Conservation (phyloP, 495 filamentous ascomycete species). For the Penicillium crystallinum region DNA sequence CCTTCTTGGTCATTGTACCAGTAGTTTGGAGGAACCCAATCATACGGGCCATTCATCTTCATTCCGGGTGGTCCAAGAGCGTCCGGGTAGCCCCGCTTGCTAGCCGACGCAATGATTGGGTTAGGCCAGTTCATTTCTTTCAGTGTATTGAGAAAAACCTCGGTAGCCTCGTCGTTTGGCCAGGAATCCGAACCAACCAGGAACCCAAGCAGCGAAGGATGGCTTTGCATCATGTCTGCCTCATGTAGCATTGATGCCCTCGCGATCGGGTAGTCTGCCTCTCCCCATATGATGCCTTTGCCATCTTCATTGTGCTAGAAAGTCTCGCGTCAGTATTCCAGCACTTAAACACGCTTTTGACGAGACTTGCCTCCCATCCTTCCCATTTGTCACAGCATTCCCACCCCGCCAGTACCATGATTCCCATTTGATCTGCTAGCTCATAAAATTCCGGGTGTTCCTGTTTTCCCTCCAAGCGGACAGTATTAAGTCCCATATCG, state of each 20-base stretch:
- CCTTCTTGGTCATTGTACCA: constrained; percentile 52
- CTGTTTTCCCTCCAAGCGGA: constrained; percentile 61
- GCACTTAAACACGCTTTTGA: background rate
- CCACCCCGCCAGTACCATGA: constrained; percentile 62
- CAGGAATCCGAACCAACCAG: constrained; percentile 60
- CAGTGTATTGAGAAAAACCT: constrained; percentile 47
- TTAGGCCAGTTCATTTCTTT: constrained; percentile 49
- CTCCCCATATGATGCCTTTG: constrained; percentile 42
- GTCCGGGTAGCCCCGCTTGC: constrained; percentile 48
- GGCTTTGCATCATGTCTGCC: constrained; percentile 52
- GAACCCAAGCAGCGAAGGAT: constrained; percentile 52
- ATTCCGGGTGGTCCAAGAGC: constrained; percentile 52
- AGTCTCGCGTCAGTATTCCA: background rate
- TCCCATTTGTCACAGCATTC: constrained; percentile 70
- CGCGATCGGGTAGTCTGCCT: constrained; percentile 50
- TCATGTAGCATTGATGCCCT: constrained; percentile 54
- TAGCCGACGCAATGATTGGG: constrained; percentile 55
- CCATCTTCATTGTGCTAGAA: constrained; percentile 52
- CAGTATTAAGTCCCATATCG: constrained; percentile 57
- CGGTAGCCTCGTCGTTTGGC: constrained; percentile 52
- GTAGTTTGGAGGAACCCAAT: constrained; percentile 63
- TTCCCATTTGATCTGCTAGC: constrained; percentile 51
- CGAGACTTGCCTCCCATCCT: constrained; percentile 43
- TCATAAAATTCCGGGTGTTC: constrained; percentile 58
- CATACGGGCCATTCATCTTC: constrained; percentile 66